Evolutionary conservation across 1,284 basidiomycete genomes (phyloP), one percentile per base, ranked within the genome.

Genomic region (Leccinum variabile): DNA sequence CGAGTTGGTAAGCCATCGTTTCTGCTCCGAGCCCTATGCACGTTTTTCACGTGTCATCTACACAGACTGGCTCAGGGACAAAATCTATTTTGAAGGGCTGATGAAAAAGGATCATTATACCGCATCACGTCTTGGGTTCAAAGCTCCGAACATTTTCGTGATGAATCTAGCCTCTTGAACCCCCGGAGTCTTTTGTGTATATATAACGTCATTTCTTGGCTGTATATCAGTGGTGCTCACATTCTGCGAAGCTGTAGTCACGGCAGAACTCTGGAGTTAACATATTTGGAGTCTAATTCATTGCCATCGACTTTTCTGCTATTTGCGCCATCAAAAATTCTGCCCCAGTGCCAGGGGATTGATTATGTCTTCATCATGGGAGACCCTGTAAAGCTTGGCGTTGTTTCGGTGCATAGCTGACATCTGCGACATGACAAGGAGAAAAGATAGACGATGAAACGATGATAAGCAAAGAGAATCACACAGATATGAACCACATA

Each of bases 21-120:
- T n/a, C 22, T 5, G 5, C 18, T 50, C 7, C 8, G 22, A 25
- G 9, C 33, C 28, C 5, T 54, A 16, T 32, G 14, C 46, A 41
- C 50, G 37, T 28, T 39, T 59, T 65, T 16, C 50, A 68, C 54
- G 30, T 56, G 9, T 22, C 7, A 28, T 39, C 37, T 46, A 9
- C 54, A 14, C 64, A 90, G 91, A 92, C 70, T 92, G 90, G 89
- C 80, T 92, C 18, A 82, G 88, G 54, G 90, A 91, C 63, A 81
- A 83, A 60, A 77, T 82, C 33, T 90, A 80, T 72, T 91, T 92
- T 66, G 89, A 92, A 60, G 80, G 81, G n/a, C 69, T 93, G 61
- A 64, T 68, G 16, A 82, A 80, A 68, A 83, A 88, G 66, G 87
- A 90, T 66, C 69, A 69, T 6, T 92, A 92, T 67, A 77, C 81